Conservation (phyloP, 2,329 filamentous ascomycete genomes). For the Fusarium dimerum region DNA sequence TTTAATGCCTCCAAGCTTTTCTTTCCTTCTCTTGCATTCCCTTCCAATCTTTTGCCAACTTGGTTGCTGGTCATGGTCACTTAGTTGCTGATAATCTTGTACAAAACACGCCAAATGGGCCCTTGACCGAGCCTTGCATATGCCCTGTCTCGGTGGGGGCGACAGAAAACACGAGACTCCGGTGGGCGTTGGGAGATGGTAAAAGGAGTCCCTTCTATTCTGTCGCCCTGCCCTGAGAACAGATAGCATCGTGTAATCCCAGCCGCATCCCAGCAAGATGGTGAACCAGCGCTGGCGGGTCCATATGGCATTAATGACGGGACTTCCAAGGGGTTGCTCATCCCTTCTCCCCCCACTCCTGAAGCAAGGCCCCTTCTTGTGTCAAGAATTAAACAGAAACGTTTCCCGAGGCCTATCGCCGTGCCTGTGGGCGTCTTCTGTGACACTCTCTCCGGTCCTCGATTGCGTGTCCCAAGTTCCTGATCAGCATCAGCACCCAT, state of each 20-base stretch:
- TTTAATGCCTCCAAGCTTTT: no score
- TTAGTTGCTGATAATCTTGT: neutral
- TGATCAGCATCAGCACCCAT: slow-evolving; percentile 21
- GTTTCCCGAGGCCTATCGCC: no score
- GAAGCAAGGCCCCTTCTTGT: slow-evolving; percentile 12
- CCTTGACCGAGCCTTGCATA: neutral
- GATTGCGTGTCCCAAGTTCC: slow-evolving; percentile 31
- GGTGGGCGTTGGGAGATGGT: no score
- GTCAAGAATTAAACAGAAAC: slow-evolving; percentile 6
- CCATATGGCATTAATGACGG: neutral
- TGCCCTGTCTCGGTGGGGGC: no score
- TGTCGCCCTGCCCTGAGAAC: no score
- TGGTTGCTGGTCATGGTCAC: no score
- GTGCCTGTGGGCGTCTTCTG: slow-evolving; percentile 2
- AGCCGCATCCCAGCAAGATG: neutral
- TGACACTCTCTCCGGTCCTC: slow-evolving; percentile 8
- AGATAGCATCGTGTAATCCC: neutral
- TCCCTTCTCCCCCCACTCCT: neutral
- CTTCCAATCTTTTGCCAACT: neutral
- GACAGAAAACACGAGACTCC: no score
- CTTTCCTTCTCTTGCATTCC: neutral
- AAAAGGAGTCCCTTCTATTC: no score
- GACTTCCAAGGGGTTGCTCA: neutral
- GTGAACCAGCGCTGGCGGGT: neutral
- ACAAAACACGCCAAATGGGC: neutral